phyloP scores from a whole-genome alignment of 352 stramenopile species.

The Phytophthora rubi region DNA sequence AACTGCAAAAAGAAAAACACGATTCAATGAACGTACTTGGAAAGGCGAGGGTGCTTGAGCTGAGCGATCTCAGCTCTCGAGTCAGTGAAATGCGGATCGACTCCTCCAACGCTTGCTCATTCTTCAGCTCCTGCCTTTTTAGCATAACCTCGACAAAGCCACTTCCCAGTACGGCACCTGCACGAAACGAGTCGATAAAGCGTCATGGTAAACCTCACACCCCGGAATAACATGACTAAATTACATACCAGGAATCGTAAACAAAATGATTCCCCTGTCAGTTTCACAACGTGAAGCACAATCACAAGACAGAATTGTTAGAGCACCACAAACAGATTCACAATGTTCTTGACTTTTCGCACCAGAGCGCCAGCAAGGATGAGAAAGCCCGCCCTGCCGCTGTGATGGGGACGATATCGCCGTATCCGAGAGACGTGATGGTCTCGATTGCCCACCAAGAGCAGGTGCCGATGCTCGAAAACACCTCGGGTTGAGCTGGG shows the following conservation, averaged over 20 bases:
- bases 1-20: not conserved
- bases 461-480: slow-evolving; percentile 78
- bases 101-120: slow-evolving; percentile 51
- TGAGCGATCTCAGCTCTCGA: slow-evolving; percentile 55
- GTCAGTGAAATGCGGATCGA: slow-evolving; percentile 61
- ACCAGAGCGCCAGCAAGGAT: slow-evolving; percentile 72
- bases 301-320: not conserved
- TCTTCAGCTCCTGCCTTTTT: slow-evolving; percentile 73
- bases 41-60: slow-evolving; percentile 47
- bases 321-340: not conserved
- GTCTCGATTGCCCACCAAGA: slow-evolving; percentile 86
- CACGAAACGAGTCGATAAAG: slow-evolving; percentile 13
- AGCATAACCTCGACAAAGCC: slow-evolving; percentile 88
- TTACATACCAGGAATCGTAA: slow-evolving; percentile 73
- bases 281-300: not conserved
- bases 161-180: slow-evolving; percentile 75
- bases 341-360: not conserved
- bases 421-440: slow-evolving; percentile 88
- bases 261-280: slow-evolving; percentile 78
- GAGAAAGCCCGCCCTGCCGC: slow-evolving; percentile 70
- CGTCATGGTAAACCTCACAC: not conserved
- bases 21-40: slow-evolving; percentile 14
- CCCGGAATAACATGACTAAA: not conserved
- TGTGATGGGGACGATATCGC: slow-evolving; percentile 85
- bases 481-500: slow-evolving; percentile 69